Evolutionary conservation across 225 moss, liverwort and hornwort genomes (phyloP), one percentile per base, ranked within the genome.

Genomic region (Straminergon stramineum): DNA sequence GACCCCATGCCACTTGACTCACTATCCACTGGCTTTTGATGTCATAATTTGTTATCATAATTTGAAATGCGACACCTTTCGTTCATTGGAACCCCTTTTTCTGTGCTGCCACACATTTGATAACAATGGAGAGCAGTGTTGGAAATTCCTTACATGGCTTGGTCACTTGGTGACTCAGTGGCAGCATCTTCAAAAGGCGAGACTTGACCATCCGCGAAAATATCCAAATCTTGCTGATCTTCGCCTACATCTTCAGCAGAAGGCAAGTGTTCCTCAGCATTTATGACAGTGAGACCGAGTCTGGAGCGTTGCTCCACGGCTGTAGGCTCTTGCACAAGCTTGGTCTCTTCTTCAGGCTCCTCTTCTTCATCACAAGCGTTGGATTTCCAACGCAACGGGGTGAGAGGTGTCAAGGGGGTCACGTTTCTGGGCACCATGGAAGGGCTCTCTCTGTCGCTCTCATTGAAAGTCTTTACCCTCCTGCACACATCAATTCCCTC

Each of bases 371-470:
- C 86, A 43, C 84, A 85, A 57, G 88, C 22, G 61, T 88, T 94
- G 32, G 93, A 90, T 86, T 92, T 94, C 94, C 94, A 94, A 83
- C 82, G 91, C 84, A 94, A 65, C 43, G 94, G 94, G 11, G 94
- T 94, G 75, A 94, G 92, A 64, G 94, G 93, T 81, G 91, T 94
- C 83, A 93, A 84, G 41, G 94, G 94, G 52, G 93, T 90, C 75
- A 93, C 88, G 73, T 94, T 91, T 89, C 90, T 92, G 75, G 89
- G 86, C 71, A 90, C 89, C 90, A 89, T 88, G 39, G 88, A 78
- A 37, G 88, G 86, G 79, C 88, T 93, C 70, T 91, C 93, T 70
- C 83, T 93, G 51, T 91, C 90, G 51, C 86, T 87, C 88, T 94
- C 94, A 70, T 84, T 86, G 81, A 88, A 82, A 48, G 89, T 87